Percentiles rank a stretch among this genome's conserved stretches.
Evolutionary conservation across 805 yeast species (phyloP).

Genomic region (Candida nemodendra): DNA sequence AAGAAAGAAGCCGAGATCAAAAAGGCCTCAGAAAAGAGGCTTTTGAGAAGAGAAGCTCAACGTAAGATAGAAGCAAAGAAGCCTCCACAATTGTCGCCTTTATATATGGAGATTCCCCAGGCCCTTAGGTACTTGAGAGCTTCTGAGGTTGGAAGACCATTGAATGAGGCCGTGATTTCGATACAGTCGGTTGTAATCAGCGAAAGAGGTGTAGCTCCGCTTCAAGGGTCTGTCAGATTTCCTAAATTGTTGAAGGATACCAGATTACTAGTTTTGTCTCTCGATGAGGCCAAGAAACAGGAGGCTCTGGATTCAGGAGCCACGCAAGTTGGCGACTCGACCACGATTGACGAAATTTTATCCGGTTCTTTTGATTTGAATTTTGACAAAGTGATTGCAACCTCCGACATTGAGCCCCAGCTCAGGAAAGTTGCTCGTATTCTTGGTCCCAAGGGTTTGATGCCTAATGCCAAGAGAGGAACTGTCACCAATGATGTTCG

Average conservation of each 20-base stretch:
- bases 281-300: slow-evolving; percentile 48
- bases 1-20: slow-evolving; percentile 28
- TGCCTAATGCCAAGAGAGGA: slow-evolving; percentile 85
- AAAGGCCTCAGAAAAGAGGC: slow-evolving; percentile 25
- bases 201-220: slow-evolving; percentile 74
- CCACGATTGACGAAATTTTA: slow-evolving; percentile 61
- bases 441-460: slow-evolving; percentile 84
- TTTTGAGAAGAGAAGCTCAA: slow-evolving; percentile 24
- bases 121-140: slow-evolving; percentile 85
- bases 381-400: slow-evolving; percentile 78
- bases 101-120: slow-evolving; percentile 65
- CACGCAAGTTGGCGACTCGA: slow-evolving; percentile 66
- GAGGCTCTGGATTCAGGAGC: slow-evolving; percentile 62
- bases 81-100: slow-evolving; percentile 50
- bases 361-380: slow-evolving; percentile 50
- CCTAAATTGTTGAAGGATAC: slow-evolving; percentile 72
- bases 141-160: slow-evolving; percentile 83
- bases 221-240: slow-evolving; percentile 67
- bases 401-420: slow-evolving; percentile 72
- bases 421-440: slow-evolving; percentile 70
- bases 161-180: slow-evolving; percentile 66
- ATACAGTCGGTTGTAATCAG: slow-evolving; percentile 63
- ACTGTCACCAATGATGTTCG: slow-evolving; percentile 73
- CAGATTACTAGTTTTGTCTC: slow-evolving; percentile 66
- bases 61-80: slow-evolving; percentile 36